Percentiles rank a stretch among this genome's conserved stretches.
Evolutionary conservation across 2,329 filamentous ascomycete genomes (phyloP).

Genomic region (Ramularia endophylla): DNA sequence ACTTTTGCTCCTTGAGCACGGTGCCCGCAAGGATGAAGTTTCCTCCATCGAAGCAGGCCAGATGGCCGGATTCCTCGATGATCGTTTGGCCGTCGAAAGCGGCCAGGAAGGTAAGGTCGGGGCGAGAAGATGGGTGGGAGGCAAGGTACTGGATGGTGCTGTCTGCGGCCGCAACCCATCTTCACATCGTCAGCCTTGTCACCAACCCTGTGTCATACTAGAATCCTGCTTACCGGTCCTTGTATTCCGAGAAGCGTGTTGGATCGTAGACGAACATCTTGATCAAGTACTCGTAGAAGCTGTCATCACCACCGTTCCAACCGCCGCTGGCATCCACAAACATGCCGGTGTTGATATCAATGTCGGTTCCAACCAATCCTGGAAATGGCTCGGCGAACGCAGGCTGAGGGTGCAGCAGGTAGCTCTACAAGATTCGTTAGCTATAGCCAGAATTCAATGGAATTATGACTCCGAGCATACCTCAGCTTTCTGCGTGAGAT

Average conservation of each 20-base stretch:
- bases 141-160: conserved; percentile 66
- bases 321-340: conserved; percentile 65
- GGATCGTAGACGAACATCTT: conserved; percentile 85
- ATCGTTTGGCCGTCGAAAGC: conserved; percentile 46
- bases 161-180: conserved; percentile 68
- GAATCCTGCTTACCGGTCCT: conserved; percentile 42
- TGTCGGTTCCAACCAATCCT: conserved; percentile 63
- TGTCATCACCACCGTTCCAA: conserved; percentile 73
- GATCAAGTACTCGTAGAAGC: conserved; percentile 84
- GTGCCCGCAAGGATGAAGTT: conserved; percentile 79
- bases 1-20: conserved; percentile 58
- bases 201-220: conserved; percentile 24
- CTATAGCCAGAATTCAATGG: too few relatives aligned
- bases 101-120: conserved; percentile 67
- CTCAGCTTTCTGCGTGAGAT: conserved; percentile 58
- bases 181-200: background rate
- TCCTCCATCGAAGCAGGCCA: conserved; percentile 79
- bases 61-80: conserved; percentile 38
- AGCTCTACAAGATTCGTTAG: conserved; percentile 33
- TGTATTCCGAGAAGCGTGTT: conserved; percentile 56
- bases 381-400: conserved; percentile 64
- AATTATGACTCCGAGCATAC: background rate
- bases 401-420: conserved; percentile 63
- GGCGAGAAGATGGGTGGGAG: conserved; percentile 59
- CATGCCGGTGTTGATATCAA: conserved; percentile 58